Conservation (phyloP, 371 early-diverging fungal species). For the Choanephora cucurbitarum region DNA sequence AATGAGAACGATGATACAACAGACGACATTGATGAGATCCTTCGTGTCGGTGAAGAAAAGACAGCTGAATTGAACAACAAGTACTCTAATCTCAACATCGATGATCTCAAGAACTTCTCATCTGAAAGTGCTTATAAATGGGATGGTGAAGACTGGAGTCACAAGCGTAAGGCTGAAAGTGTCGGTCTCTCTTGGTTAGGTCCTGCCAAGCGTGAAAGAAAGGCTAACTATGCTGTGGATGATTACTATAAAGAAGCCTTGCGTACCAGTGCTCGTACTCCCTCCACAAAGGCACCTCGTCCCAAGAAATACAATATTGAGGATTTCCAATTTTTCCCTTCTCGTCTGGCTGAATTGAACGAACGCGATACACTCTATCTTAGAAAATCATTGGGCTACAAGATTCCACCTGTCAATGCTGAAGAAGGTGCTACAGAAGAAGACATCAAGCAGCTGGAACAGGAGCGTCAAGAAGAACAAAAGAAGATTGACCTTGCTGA, state of each 20-base stretch:
- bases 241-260: constrained; percentile 86
- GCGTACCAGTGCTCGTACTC: constrained; percentile 55
- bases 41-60: constrained; percentile 88
- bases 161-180: constrained; percentile 57
- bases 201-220: constrained; percentile 89
- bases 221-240: constrained; percentile 86
- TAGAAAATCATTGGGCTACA: constrained; percentile 68
- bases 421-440: constrained; percentile 41
- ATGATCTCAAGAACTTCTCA: constrained; percentile 87
- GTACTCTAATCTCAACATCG: constrained; percentile 85
- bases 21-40: constrained; percentile 87
- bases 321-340: constrained; percentile 95
- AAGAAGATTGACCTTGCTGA: constrained; percentile 83
- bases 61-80: constrained; percentile 88
- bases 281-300: constrained; percentile 58
- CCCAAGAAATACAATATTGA: constrained; percentile 64
- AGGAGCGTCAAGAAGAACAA: constrained; percentile 79
- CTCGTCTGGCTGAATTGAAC: constrained; percentile 76
- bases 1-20: constrained; percentile 56
- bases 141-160: constrained; percentile 95
- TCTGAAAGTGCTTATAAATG: constrained; percentile 87
- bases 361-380: constrained; percentile 77
- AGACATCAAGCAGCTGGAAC: constrained; percentile 58
- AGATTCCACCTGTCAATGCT: constrained; percentile 40
- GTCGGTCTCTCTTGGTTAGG: constrained; percentile 73